phyloP scores from a whole-genome alignment of 768 basidiomycete species.

The Cyathus striatus region DNA sequence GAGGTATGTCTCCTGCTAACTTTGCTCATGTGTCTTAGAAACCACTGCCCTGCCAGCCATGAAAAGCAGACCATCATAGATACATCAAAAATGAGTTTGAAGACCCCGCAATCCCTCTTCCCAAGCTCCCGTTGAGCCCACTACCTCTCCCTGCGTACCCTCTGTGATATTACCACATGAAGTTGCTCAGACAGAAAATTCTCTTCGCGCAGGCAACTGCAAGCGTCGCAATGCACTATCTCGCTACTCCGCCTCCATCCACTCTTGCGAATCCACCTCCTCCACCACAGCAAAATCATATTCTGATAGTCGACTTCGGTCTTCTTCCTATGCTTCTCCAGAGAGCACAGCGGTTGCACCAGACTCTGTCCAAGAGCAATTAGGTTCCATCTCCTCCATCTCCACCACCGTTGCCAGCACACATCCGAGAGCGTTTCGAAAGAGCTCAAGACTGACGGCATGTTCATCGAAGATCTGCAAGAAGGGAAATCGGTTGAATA shows the following conservation, averaged over 20 bases:
- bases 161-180: neutral
- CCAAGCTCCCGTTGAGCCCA: neutral
- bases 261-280: slow-evolving; percentile 8
- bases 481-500: slow-evolving; percentile 3
- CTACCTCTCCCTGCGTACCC: neutral
- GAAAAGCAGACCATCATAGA: slow-evolving; percentile 1
- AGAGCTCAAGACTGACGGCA: slow-evolving; percentile 14
- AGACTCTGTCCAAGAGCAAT: slow-evolving; percentile 18
- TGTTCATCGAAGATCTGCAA: slow-evolving; percentile 5
- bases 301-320: slow-evolving; percentile 31
- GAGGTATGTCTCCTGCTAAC: too few species aligned
- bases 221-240: slow-evolving; percentile 3
- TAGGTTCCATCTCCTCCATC: slow-evolving; percentile 32
- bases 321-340: slow-evolving; percentile 32
- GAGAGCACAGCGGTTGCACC: slow-evolving; percentile 24
- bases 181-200: neutral
- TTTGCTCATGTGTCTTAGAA: slow-evolving; percentile 19
- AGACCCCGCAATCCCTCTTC: neutral
- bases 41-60: slow-evolving; percentile 2
- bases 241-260: slow-evolving; percentile 5
- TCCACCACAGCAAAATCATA: slow-evolving; percentile 6
- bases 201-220: slow-evolving; percentile 2
- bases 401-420: slow-evolving; percentile 28
- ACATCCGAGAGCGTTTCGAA: too few species aligned
- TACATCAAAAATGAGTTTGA: neutral